Evolutionary conservation across 805 yeast genomes (phyloP).

Genomic region (Candida michaelii): DNA sequence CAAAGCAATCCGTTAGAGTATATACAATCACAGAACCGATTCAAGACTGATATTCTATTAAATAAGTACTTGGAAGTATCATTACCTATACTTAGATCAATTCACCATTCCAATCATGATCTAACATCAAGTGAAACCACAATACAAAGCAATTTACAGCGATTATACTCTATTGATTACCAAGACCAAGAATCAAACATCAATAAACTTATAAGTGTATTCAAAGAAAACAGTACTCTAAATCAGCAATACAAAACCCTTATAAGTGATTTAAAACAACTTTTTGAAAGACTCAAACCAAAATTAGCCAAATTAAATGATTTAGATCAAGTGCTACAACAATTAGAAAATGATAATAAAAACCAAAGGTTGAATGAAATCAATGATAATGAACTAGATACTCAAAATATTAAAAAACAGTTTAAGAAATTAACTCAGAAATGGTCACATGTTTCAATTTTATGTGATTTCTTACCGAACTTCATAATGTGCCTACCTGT

Average conservation of each 20-base stretch:
- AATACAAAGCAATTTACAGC: constrained; percentile 11
- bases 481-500: constrained; percentile 33
- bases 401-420: constrained; percentile 9
- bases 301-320: constrained; percentile 18
- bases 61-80: constrained; percentile 27
- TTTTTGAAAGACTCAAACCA: constrained; percentile 18
- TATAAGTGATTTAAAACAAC: constrained; percentile 6
- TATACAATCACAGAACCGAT: constrained; percentile 8
- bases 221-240: constrained; percentile 9
- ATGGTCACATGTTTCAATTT: constrained; percentile 21
- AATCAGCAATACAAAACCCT: constrained; percentile 5
- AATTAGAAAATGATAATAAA: constrained; percentile 8
- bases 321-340: constrained; percentile 14
- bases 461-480: constrained; percentile 32
- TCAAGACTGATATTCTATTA: constrained; percentile 26
- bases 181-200: constrained; percentile 13
- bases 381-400: constrained; percentile 10
- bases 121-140: constrained; percentile 27
- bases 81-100: constrained; percentile 33
- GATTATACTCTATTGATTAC: constrained; percentile 12
- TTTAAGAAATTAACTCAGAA: constrained; percentile 15
- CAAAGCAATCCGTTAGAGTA: neutral
- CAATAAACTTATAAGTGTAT: constrained; percentile 16
- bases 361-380: constrained; percentile 15
- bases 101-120: constrained; percentile 28